Base-by-base conservation (phyloP, 2,329 filamentous ascomycete genomes). In the Plectosphaerella plurivora region DNA sequence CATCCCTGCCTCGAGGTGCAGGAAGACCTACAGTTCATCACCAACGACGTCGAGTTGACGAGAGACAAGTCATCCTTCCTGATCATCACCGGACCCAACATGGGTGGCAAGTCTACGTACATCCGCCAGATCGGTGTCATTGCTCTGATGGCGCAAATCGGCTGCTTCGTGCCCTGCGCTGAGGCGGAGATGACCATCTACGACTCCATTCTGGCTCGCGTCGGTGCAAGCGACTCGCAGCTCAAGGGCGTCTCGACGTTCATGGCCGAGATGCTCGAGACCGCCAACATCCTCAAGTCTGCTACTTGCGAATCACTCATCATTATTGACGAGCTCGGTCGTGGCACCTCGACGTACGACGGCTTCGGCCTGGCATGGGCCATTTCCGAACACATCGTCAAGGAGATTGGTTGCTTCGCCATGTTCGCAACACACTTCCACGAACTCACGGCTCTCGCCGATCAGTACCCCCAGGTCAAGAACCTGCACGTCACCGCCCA, bases 231-330 rank as follows among this genome's bases (percentile, higher is more conserved):
- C 61, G 95, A 99, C 71, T 96, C 90, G 7, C 94, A 97, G 69
- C 86, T 99, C 57, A 97, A 97, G 72, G 94, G 94, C 36, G 94
- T 99, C 2, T 96, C 91, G 4, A 99, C 94, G 0, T 99, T 99
- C 70, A 99, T 99, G 95, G 94, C 94, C 2, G 94, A 99, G 73
- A 99, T 99, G 94, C 82, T 99, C 20, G 94, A 99, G 69, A 99
- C 94, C 1, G 91, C 94, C 60, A 97, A 97, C 67, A 99, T 99
- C 59, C 85, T 99, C 65, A 97, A 97, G 73, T 95, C 91, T 0
- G 94, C 94, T 2, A 99, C 94, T 0, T 84, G 88, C 33, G 94
- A 99, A 67, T 96, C 91, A 5, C 81, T 99, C 50, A 97, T 99
- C 72, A 97, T 99, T 69, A 97, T 99, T 61, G 95, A 99, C 68